phyloP scores from a whole-genome alignment of 2,329 filamentous ascomycete genomes.

The Talaromyces funiculosus region DNA sequence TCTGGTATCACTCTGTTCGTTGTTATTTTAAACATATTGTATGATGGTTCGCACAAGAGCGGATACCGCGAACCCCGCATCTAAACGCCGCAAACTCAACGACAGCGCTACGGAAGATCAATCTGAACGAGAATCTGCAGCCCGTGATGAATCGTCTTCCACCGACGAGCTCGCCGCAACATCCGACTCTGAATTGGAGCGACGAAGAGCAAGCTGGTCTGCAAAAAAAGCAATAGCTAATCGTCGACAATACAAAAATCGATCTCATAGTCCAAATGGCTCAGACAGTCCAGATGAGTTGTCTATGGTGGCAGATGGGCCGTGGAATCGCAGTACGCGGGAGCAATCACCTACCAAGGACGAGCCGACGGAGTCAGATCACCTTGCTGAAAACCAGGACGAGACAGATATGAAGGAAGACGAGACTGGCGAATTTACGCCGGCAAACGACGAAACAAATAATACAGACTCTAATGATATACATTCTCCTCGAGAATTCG shows the following conservation, averaged over 20 bases:
- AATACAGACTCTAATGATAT: conserved; percentile 15
- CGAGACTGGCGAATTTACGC: conserved; percentile 12
- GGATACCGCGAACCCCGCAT: conserved; percentile 22
- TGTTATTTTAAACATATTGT: neutral
- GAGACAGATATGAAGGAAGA: conserved; percentile 14
- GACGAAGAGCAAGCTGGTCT: conserved; percentile 31
- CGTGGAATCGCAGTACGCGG: conserved; percentile 24
- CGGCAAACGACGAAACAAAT: conserved; percentile 15
- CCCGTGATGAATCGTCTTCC: conserved; percentile 25
- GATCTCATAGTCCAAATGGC: conserved; percentile 24
- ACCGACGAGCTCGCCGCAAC: conserved; percentile 36
- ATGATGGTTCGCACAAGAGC: conserved; percentile 8
- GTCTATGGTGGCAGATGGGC: conserved; percentile 32
- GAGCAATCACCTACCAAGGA: conserved; percentile 13
- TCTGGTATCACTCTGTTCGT: neutral
- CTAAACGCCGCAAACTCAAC: conserved; percentile 31
- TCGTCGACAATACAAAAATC: conserved; percentile 22
- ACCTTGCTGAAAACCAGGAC: conserved; percentile 15
- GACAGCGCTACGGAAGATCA: conserved; percentile 15
- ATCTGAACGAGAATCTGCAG: conserved; percentile 17
- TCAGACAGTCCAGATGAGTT: conserved; percentile 44
- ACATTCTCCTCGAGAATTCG: conserved; percentile 16
- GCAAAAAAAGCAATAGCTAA: conserved; percentile 27
- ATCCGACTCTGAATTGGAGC: conserved; percentile 32
- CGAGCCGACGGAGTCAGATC: conserved; percentile 6